A percentile compares a stretch with the other conserved stretches of the same genome.
Evolutionary conservation across 257 asterid genomes (phyloP).

Genomic region (Solanum chmielewskii): DNA sequence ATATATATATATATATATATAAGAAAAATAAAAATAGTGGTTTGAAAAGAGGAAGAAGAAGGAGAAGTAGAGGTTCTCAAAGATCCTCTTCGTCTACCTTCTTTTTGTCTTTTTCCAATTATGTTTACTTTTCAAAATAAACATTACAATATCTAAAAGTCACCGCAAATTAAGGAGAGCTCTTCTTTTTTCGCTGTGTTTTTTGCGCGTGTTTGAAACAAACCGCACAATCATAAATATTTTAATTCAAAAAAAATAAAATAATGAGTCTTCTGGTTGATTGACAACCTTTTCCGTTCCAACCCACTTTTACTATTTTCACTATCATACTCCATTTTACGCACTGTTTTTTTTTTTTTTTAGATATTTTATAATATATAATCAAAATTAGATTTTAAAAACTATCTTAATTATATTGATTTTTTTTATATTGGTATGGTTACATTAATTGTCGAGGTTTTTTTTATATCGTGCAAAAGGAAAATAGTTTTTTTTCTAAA

Average conservation of each 20-base stretch:
- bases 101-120: background rate
- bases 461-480: too few species aligned
- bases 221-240: background rate
- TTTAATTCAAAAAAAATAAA: background rate
- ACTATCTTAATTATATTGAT: background rate
- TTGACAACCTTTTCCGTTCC: background rate
- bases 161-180: background rate
- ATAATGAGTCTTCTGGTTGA: background rate
- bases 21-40: background rate
- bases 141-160: background rate
- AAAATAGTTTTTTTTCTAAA: too few species aligned
- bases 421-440: background rate
- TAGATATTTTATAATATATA: too few species aligned
- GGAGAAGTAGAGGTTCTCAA: background rate
- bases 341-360: background rate
- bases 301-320: background rate
- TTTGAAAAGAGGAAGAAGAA: background rate
- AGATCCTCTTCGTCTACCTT: background rate
- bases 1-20: too few species aligned
- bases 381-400: too few species aligned
- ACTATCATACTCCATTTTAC: background rate
- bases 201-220: background rate
- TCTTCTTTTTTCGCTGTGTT: background rate
- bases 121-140: background rate
- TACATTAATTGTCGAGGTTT: too few species aligned